Evolutionary conservation across 2,329 filamentous ascomycete species (phyloP).

Genomic region (Talaromyces sp.): DNA sequence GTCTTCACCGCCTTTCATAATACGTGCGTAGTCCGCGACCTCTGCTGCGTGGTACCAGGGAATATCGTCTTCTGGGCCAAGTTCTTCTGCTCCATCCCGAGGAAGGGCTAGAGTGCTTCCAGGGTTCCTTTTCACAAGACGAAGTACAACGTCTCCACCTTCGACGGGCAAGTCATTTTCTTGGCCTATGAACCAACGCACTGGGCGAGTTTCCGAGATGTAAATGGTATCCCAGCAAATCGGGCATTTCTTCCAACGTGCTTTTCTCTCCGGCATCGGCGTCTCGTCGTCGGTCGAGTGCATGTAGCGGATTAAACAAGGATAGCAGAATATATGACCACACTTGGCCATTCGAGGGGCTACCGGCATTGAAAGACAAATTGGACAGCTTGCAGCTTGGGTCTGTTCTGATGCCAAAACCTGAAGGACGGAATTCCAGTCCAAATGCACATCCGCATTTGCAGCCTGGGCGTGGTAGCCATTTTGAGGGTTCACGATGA

Average conservation of each 20-base stretch:
- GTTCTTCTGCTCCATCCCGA: constrained; percentile 69
- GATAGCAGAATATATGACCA: constrained; percentile 93
- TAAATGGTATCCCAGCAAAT: constrained; percentile 95
- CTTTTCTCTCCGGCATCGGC: constrained; percentile 60
- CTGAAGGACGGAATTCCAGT: constrained; percentile 88
- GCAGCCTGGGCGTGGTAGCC: constrained; percentile 75
- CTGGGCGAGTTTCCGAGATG: constrained; percentile 80
- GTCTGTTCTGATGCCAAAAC: constrained; percentile 86
- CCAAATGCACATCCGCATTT: constrained; percentile 82
- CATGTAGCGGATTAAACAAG: constrained; percentile 94
- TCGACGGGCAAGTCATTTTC: constrained; percentile 75
- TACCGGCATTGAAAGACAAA: constrained; percentile 87
- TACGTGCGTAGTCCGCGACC: constrained; percentile 86
- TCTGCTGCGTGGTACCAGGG: constrained; percentile 96
- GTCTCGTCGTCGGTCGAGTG: constrained; percentile 73
- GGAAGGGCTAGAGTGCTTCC: constrained; percentile 84
- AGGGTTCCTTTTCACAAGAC: constrained; percentile 75
- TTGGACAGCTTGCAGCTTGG: constrained; percentile 84
- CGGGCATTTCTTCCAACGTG: constrained; percentile 89
- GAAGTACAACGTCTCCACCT: constrained; percentile 83
- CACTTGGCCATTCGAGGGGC: constrained; percentile 96
- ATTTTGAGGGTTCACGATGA: constrained; percentile 80
- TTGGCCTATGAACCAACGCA: constrained; percentile 86
- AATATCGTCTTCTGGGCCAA: constrained; percentile 68
- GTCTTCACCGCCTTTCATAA: constrained; percentile 88